Base-by-base conservation (phyloP, 805 yeast genomes). In the Danielozyma ontarioensis region DNA sequence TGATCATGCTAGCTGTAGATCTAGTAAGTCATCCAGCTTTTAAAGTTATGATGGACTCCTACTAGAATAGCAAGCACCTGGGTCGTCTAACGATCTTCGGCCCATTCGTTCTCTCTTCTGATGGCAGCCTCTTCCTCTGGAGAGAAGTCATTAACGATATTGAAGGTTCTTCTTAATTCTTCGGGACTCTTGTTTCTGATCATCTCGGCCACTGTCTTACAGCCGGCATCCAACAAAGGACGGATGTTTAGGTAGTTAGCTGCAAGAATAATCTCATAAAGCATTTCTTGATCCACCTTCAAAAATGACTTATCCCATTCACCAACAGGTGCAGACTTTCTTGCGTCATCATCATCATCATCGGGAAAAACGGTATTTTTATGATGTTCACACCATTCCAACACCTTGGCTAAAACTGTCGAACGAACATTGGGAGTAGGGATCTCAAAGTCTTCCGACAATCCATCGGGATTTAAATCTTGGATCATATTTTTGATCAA, bases 321-420 rank as follows among this genome's bases (percentile, higher is more conserved):
- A 41, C 83, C 90, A 32, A 90, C 87, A 3, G 95, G 96, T 2
- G 88, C 87, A n/a, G 90, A 73, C 54, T 84, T 85, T 56, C 83
- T 78, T 16, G 85, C 75, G 46, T 86, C 95, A 34, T 83, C 89
- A 42, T 86, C 96, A 34, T 81, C 89, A 31, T 74, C 78, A 41
- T 80, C 87, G 13, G 85, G 84, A 59, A 80, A 80, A 13, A 68
- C 69, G 7, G 83, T 74, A 54, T 85, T 88, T 57, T 81, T 83
- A 68, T 90, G 96, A 57, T 90, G 93, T 52, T 85, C 94, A 50
- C 96, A 88, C 94, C 96, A 90, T 55, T 90, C 96, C 34, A 90
- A 69, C n/a, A 90, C 90, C 55, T 88, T 87, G 57, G 83, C 78
- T 62, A 90, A 70, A 14, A 90, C 95, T 13, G 83, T 79, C 7